Evolutionary conservation across 495 filamentous ascomycete species (phyloP), one percentile per base, ranked within the genome.

Genomic region (Lophiotrema nucula): DNA sequence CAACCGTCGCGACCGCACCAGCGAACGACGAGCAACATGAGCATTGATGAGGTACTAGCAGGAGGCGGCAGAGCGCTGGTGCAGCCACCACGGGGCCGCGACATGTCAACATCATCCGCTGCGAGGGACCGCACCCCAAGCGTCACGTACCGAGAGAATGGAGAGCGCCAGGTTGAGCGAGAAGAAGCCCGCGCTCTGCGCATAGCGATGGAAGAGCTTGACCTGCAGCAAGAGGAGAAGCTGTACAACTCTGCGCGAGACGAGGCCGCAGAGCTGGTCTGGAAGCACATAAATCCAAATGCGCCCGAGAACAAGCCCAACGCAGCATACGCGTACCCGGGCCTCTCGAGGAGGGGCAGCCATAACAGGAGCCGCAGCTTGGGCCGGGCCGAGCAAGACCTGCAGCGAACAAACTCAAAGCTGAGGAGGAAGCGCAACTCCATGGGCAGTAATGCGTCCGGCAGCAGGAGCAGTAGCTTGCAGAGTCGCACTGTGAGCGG

Each of bases 231-330:
- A 33, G 89, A 95, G 24, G 71, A 76, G 46, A 78, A 81, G 24
- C 54, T 95, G 22, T 85, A 92, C 63, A 70, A 81, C 8, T 88
- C 87, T 21, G 91, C 91, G 8, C 84, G 91, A 56, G 81, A 92
- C 55, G 91, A 96, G 69, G 91, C 91, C 0, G 86, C 89, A 2
- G 88, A 95, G 65, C 77, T 95, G 3, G 90, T 96, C 19, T 93
- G 84, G 82, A 84, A 84, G 67, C 90, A 96, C 66, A 82, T 87
- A 62, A 82, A 93, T 62, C 80, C 83, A 0, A 81, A 79, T 0
- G 70, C 81, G 23, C 77, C 81, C 0, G 73, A 72, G 19, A 76
- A 73, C 43, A 79, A 79, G 56, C 75, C 81, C 4, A 78, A 83
- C 43, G 82, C 83, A 11, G 81, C 85, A 21, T 89, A 69, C 63